Evolutionary conservation across 2,329 filamentous ascomycete genomes (phyloP).

Genomic region (Phoma sp.): DNA sequence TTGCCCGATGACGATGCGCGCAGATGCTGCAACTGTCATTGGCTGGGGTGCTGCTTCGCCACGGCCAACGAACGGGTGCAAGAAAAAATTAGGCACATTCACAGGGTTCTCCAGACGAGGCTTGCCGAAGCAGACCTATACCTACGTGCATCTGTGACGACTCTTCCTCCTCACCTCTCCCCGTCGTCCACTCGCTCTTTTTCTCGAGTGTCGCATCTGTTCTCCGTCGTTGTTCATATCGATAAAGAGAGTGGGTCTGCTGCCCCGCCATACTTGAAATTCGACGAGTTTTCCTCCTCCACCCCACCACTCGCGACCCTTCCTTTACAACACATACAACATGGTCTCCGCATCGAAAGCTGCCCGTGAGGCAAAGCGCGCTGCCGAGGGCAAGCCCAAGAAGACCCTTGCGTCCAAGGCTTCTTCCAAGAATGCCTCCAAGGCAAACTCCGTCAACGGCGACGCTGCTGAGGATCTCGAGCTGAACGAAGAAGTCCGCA

Average conservation of each 20-base stretch:
- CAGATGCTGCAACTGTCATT: constrained; percentile 23
- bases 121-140: constrained; percentile 17
- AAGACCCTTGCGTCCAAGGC: constrained; percentile 76
- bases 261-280: constrained; percentile 20
- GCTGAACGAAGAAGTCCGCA: constrained; percentile 78
- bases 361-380: constrained; percentile 70
- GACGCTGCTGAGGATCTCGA: constrained; percentile 74
- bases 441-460: constrained; percentile 71
- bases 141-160: constrained; percentile 5
- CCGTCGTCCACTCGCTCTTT: constrained; percentile 17
- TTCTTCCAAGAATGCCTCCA: constrained; percentile 66
- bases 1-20: constrained; percentile 27
- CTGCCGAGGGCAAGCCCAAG: constrained; percentile 73
- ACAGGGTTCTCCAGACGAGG: constrained; percentile 19
- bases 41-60: constrained; percentile 25
- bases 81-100: constrained; percentile 30
- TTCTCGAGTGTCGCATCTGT: constrained; percentile 13
- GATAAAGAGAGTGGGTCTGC: constrained; percentile 24
- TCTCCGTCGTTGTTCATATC: constrained; percentile 20
- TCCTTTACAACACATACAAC: constrained; percentile 31
- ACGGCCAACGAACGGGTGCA: constrained; percentile 18
- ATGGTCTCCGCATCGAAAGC: constrained; percentile 75
- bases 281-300: constrained; percentile 26
- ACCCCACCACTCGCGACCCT: constrained; percentile 24
- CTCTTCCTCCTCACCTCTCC: constrained; percentile 13